Evolutionary conservation across 1,284 basidiomycete genomes (phyloP).

Genomic region (Caloboletus inedulis): DNA sequence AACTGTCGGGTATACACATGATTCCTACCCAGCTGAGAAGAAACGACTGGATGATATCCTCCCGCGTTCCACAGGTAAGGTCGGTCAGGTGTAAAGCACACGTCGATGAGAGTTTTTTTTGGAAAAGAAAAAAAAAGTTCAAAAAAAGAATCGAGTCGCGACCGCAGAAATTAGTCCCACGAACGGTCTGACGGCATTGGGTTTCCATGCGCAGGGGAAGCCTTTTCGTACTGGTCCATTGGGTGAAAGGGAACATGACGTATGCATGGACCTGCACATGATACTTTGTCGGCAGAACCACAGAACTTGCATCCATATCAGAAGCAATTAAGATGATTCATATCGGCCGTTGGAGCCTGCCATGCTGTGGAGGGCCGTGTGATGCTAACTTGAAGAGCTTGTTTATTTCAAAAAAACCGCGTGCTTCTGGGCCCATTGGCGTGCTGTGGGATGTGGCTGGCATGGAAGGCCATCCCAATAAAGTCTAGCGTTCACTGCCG

Average conservation of each 20-base stretch:
- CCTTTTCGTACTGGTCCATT: neutral
- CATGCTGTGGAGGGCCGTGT: conserved; percentile 24
- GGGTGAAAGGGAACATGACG: neutral
- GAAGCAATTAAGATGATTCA: neutral
- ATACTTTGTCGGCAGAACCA: conserved; percentile 13
- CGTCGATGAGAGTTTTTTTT: neutral
- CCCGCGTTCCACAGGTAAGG: neutral
- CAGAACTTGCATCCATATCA: neutral
- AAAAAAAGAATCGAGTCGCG: neutral
- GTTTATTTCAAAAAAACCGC: conserved; percentile 14
- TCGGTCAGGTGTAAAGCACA: neutral
- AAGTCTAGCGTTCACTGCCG: conserved; percentile 8
- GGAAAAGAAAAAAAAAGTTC: neutral
- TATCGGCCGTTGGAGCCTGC: conserved; percentile 7
- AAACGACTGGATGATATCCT: conserved; percentile 5
- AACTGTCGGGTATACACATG: neutral
- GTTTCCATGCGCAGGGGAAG: neutral
- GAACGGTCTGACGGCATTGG: neutral
- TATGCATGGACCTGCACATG: conserved; percentile 3
- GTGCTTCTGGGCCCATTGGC: conserved; percentile 16
- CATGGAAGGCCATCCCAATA: conserved; percentile 12
- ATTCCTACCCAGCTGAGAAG: neutral
- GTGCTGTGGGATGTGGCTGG: conserved; percentile 24
- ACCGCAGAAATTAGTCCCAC: conserved; percentile 2
- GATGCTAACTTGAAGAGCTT: conserved; percentile 6